Percentiles rank a stretch among this genome's conserved stretches.
phyloP scores from a whole-genome alignment of 352 stramenopile species.

The Phytophthora ramorum region DNA sequence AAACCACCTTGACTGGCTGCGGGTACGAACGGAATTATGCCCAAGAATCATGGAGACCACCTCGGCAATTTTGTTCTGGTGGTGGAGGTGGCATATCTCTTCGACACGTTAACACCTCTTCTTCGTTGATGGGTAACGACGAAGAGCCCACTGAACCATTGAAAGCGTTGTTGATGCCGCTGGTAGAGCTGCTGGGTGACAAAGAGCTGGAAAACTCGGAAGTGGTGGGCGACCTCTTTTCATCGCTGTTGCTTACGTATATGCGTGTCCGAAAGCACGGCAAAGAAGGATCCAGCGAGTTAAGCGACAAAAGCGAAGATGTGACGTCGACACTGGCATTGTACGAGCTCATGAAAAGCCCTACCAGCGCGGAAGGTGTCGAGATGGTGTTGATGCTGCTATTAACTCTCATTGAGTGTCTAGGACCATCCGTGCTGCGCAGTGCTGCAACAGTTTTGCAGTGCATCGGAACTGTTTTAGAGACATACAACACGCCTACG shows the following conservation, averaged over 20 bases:
- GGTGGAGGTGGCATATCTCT: conserved; percentile 67
- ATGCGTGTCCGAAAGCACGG: conserved; percentile 63
- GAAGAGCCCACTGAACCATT: conserved; percentile 28
- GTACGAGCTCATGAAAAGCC: conserved; percentile 46
- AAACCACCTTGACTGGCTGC: conserved; percentile 26
- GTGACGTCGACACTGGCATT: conserved; percentile 16
- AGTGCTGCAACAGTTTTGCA: conserved; percentile 70
- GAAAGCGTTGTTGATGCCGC: conserved; percentile 48
- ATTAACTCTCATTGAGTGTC: conserved; percentile 71
- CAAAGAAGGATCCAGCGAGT: conserved; percentile 4
- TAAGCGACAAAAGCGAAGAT: conserved; percentile 1
- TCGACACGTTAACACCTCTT: conserved; percentile 20
- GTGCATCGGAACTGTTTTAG: conserved; percentile 75
- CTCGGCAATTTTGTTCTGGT: conserved; percentile 67
- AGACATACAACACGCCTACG: conserved; percentile 54
- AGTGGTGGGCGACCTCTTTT: conserved; percentile 81
- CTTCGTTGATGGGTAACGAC: conserved; percentile 2
- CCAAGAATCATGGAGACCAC: conserved; percentile 38
- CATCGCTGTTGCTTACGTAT: conserved; percentile 78
- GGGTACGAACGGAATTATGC: conserved; percentile 40
- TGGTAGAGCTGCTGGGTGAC: conserved; percentile 64
- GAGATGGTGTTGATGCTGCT: conserved; percentile 74
- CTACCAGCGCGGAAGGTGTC: conserved; percentile 42
- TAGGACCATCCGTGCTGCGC: conserved; percentile 77
- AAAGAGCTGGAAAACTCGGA: conserved; percentile 69